phyloP scores from a whole-genome alignment of 1,139 yeast species.

The Candida gigantensis region DNA sequence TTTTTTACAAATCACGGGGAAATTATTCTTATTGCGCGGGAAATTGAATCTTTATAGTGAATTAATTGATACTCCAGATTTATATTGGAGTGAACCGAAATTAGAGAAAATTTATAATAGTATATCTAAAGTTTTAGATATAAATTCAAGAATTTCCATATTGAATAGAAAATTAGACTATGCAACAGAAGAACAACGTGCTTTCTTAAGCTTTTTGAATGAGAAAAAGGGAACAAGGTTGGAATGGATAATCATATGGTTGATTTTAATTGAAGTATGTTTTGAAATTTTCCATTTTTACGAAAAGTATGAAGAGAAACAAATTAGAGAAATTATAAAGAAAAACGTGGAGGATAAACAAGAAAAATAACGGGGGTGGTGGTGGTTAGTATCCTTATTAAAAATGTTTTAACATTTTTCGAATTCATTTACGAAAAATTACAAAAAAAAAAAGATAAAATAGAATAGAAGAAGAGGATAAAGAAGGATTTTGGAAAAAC shows the following conservation, averaged over 20 bases:
- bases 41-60: conserved; percentile 85
- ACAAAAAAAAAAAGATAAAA: no score
- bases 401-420: no score
- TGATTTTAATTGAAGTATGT: conserved; percentile 81
- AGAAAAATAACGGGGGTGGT: neutral
- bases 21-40: conserved; percentile 72
- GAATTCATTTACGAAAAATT: no score
- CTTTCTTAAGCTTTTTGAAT: conserved; percentile 69
- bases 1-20: conserved; percentile 69
- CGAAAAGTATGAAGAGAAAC: conserved; percentile 19
- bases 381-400: no score
- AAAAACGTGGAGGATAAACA: neutral
- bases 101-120: conserved; percentile 72
- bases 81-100: conserved; percentile 90
- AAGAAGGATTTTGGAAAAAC: no score
- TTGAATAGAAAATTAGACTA: conserved; percentile 84
- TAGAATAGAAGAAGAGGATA: no score
- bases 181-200: conserved; percentile 85
- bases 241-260: conserved; percentile 84
- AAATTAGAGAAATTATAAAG: neutral
- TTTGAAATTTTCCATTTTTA: conserved; percentile 67
- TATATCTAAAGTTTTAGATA: conserved; percentile 71
- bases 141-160: conserved; percentile 73
- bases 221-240: conserved; percentile 76
- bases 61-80: conserved; percentile 86